Conservation (phyloP, 2,329 filamentous ascomycete species). For the Botryotinia narcissicola region DNA sequence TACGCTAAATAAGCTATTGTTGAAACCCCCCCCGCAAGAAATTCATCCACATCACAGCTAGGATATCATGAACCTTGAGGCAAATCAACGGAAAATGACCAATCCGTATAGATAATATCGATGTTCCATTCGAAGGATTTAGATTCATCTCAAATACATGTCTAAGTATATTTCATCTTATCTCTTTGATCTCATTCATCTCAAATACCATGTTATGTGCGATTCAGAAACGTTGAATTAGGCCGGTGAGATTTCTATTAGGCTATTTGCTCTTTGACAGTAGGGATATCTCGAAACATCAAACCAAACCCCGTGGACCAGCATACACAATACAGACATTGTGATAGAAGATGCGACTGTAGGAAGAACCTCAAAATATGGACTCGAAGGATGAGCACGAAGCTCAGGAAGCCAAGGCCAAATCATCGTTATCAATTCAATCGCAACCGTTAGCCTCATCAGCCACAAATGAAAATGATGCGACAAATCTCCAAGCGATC, state of each 20-base stretch:
- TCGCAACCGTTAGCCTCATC: not conserved
- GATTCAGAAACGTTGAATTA: not conserved
- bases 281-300: not conserved
- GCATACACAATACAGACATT: not conserved
- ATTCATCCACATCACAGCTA: not conserved
- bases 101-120: not conserved
- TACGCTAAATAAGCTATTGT: not conserved
- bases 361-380: not conserved
- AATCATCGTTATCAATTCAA: not conserved
- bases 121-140: not conserved
- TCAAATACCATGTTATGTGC: not conserved
- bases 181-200: not conserved
- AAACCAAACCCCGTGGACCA: not conserved
- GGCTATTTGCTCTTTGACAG: not conserved
- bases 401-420: not conserved
- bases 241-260: slow-evolving; percentile 2
- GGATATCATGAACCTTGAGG: not conserved
- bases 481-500: slow-evolving; percentile 17
- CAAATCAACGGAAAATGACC: not conserved
- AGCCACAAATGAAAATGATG: slow-evolving; percentile 1
- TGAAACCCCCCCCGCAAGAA: not conserved
- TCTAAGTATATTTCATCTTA: slow-evolving; percentile 8
- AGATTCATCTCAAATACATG: not conserved
- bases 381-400: not conserved
- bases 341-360: not conserved